These are phyloP conservation scores for Blastomyces silverae DNA, from an alignment of 2,329 filamentous ascomycete genomes.

Conservation along the genomic window DNA sequence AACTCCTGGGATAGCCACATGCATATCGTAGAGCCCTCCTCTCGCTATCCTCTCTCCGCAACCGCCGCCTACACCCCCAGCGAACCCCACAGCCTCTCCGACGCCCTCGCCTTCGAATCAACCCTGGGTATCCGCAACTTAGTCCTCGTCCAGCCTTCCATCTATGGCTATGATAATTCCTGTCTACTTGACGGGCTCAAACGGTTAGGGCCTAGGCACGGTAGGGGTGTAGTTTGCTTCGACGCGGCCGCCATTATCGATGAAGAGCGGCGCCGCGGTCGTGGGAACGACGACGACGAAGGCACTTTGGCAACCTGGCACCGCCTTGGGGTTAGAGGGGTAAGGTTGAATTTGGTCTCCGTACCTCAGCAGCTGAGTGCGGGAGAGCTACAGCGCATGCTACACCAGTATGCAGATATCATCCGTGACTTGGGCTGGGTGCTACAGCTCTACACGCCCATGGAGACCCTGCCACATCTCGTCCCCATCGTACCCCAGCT, in stretches of 20 bases:
- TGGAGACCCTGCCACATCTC: conserved; percentile 46
- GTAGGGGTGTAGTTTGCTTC: conserved; percentile 52
- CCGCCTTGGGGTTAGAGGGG: conserved; percentile 51
- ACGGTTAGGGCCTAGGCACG: conserved; percentile 45
- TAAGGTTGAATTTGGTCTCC: conserved; percentile 55
- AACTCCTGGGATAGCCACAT: conserved; percentile 56
- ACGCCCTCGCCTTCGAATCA: conserved; percentile 49
- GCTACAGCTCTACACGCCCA: conserved; percentile 52
- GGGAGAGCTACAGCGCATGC: conserved; percentile 37
- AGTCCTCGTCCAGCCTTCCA: conserved; percentile 56
- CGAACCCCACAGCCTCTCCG: conserved; percentile 42
- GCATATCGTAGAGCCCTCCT: conserved; percentile 53
- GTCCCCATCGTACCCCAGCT: conserved; percentile 46
- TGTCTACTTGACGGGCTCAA: conserved; percentile 52
- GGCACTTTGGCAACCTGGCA: conserved; percentile 51
- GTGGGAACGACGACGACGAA: conserved; percentile 29
- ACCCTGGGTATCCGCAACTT: conserved; percentile 49
- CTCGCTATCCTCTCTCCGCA: conserved; percentile 44
- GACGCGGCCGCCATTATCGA: conserved; percentile 41
- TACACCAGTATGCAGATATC: conserved; percentile 47
- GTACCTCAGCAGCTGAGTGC: conserved; percentile 40
- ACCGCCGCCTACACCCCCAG: conserved; percentile 49
- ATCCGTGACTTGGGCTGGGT: conserved; percentile 51
- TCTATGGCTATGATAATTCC: conserved; percentile 56
- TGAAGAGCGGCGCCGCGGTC: neutral